phyloP scores from a whole-genome alignment of 2,329 filamentous ascomycete genomes.

The Talaromyces amestolkiae region DNA sequence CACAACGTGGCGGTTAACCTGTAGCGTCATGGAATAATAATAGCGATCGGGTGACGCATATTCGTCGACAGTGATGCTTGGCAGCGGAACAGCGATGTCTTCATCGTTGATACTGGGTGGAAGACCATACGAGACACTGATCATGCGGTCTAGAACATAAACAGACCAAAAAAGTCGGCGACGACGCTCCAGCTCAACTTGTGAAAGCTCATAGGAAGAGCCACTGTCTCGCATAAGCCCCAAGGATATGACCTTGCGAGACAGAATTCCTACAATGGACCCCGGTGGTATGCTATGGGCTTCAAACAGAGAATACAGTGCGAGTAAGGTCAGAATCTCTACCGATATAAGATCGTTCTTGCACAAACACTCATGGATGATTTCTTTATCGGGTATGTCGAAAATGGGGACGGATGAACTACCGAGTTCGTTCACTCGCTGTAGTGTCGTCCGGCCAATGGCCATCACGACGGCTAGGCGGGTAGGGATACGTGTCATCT shows the following conservation, averaged over 20 bases:
- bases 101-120: constrained; percentile 43
- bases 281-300: constrained; percentile 41
- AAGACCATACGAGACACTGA: constrained; percentile 43
- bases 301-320: constrained; percentile 48
- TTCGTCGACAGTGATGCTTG: constrained; percentile 47
- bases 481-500: constrained; percentile 28
- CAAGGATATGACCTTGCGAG: constrained; percentile 15
- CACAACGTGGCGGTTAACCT: constrained; percentile 48
- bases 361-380: constrained; percentile 43
- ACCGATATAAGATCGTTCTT: constrained; percentile 40
- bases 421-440: constrained; percentile 44
- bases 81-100: constrained; percentile 43
- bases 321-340: constrained; percentile 44
- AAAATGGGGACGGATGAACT: constrained; percentile 20
- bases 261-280: constrained; percentile 36
- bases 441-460: constrained; percentile 47
- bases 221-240: constrained; percentile 4
- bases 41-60: constrained; percentile 42
- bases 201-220: constrained; percentile 7
- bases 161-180: constrained; percentile 49
- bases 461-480: constrained; percentile 48
- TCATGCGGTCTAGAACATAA: constrained; percentile 49
- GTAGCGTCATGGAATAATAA: constrained; percentile 42
- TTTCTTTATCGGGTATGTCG: constrained; percentile 26
- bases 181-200: constrained; percentile 30